Evolutionary conservation across 805 yeast species (phyloP).

Genomic region (Monosporozyma unispora): DNA sequence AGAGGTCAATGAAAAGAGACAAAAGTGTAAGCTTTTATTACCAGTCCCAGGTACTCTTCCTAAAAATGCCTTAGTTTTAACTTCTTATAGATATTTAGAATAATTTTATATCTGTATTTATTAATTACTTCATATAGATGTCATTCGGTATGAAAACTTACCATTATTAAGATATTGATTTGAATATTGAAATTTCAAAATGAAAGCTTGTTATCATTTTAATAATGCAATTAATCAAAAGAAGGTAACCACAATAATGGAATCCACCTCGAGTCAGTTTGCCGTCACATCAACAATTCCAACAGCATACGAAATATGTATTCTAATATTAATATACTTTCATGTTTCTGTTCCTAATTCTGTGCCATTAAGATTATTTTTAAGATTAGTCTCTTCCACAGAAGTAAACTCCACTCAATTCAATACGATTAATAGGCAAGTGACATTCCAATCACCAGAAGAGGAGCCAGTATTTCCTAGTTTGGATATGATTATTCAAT

Average conservation of each 20-base stretch:
- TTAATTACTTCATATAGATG: not conserved
- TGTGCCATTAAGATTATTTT: constrained; percentile 10
- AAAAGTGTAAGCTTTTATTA: constrained; percentile 58
- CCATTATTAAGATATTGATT: not conserved
- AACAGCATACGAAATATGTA: constrained; percentile 22
- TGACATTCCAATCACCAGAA: constrained; percentile 1
- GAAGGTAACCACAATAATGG: not conserved
- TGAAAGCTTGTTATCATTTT: not conserved
- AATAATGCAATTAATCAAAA: not conserved
- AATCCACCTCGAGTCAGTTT: not conserved
- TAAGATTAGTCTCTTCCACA: constrained; percentile 11
- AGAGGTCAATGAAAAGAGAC: constrained; percentile 67
- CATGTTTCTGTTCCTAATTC: constrained; percentile 10
- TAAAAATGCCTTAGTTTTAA: constrained; percentile 59
- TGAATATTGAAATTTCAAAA: not conserved
- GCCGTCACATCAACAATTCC: constrained; percentile 4
- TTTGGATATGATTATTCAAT: constrained; percentile 6
- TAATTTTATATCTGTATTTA: constrained; percentile 23
- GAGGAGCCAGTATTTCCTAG: constrained; percentile 17
- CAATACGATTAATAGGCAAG: constrained; percentile 4
- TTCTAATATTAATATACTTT: constrained; percentile 16
- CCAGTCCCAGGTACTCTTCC: constrained; percentile 90
- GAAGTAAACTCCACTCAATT: constrained; percentile 3
- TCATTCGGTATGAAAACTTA: not conserved
- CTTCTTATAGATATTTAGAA: constrained; percentile 76